Conservation (phyloP, 305 asterid genomes). For the Fraxinus latifolia region DNA sequence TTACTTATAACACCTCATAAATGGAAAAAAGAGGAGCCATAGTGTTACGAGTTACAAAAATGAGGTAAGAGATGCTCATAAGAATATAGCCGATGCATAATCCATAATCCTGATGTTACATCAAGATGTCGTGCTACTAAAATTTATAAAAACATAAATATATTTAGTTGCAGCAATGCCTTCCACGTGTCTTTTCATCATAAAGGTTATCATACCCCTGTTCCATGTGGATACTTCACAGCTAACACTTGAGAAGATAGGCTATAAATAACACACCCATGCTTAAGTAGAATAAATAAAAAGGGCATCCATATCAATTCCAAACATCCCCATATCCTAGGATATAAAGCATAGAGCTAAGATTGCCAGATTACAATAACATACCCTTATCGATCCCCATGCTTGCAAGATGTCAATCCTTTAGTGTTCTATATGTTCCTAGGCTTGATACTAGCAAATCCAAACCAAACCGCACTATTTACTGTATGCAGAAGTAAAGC, state of each 20-base stretch:
- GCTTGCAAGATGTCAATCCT: background rate
- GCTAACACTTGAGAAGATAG: background rate
- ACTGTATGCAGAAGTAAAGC: background rate
- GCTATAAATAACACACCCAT: background rate
- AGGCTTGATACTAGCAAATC: background rate
- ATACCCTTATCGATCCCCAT: background rate
- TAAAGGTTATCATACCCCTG: background rate
- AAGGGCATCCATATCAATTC: background rate
- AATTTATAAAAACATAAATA: background rate
- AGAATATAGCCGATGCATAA: background rate
- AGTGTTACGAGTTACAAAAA: background rate
- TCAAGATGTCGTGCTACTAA: background rate
- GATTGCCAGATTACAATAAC: background rate
- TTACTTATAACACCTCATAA: background rate
- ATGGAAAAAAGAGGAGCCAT: background rate
- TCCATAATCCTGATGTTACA: background rate
- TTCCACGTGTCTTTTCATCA: background rate
- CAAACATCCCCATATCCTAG: background rate
- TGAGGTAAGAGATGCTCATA: background rate
- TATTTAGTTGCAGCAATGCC: background rate
- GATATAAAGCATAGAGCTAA: background rate
- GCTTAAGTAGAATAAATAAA: background rate
- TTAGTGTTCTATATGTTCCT: background rate
- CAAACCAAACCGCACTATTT: background rate
- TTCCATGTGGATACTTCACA: background rate